Conservation (phyloP, 441 rosid species). For the Arabidopsis hybrid region DNA sequence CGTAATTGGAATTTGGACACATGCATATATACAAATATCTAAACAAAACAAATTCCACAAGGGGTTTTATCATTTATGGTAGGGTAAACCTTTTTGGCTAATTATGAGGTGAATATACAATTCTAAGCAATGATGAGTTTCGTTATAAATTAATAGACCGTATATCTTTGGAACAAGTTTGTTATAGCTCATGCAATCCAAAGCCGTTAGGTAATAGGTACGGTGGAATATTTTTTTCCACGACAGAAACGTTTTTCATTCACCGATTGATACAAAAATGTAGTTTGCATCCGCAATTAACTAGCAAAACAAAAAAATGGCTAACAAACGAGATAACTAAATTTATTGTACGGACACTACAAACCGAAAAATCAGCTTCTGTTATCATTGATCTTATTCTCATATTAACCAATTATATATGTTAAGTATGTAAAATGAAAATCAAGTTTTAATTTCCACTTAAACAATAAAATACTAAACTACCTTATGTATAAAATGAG, state of each 20-base stretch:
- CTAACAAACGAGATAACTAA: neutral
- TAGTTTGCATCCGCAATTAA: neutral
- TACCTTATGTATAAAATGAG: neutral
- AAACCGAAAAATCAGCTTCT: neutral
- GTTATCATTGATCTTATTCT: neutral
- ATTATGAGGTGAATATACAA: slow-evolving; percentile 43
- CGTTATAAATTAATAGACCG: slow-evolving; percentile 18
- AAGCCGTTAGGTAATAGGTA: neutral
- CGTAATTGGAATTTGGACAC: slow-evolving; percentile 18
- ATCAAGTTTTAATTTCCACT: neutral
- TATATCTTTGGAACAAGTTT: slow-evolving; percentile 8
- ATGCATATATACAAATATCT: slow-evolving; percentile 20
- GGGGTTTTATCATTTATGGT: slow-evolving; percentile 39
- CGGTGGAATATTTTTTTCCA: neutral
- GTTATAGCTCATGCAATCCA: slow-evolving; percentile 9
- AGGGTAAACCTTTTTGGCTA: slow-evolving; percentile 48
- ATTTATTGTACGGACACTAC: neutral
- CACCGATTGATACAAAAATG: neutral
- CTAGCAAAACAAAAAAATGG: no score
- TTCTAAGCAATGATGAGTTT: slow-evolving; percentile 35
- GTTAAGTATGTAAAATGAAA: neutral
- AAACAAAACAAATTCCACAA: slow-evolving; percentile 3
- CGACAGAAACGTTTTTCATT: neutral
- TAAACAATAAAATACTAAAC: neutral
- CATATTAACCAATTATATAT: neutral